A percentile compares a stretch with the other conserved stretches of the same genome.
phyloP scores from a whole-genome alignment of 1,284 basidiomycete species.

The Violaceomyces palustris region DNA sequence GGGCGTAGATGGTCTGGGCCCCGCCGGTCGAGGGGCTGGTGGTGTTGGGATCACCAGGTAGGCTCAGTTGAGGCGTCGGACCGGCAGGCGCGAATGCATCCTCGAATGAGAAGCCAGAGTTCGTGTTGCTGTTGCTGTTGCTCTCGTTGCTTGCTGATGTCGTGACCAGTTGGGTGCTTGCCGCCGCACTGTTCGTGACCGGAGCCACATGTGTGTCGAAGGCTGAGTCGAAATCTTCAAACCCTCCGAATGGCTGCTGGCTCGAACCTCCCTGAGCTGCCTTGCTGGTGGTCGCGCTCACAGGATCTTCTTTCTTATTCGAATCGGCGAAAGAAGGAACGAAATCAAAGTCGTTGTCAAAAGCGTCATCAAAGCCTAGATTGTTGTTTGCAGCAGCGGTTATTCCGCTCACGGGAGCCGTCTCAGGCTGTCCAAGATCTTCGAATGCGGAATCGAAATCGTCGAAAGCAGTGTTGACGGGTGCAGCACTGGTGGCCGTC shows the following conservation, averaged over 20 bases:
- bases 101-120: slow-evolving; percentile 41
- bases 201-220: slow-evolving; percentile 14
- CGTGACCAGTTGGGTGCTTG: neutral
- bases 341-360: slow-evolving; percentile 47
- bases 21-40: slow-evolving; percentile 2
- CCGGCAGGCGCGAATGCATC: slow-evolving; percentile 36
- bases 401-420: too few species aligned
- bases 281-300: too few species aligned
- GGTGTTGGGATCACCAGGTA: neutral
- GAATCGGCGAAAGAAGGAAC: slow-evolving; percentile 44
- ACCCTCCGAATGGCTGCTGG: too few species aligned
- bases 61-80: slow-evolving; percentile 4
- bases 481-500: neutral
- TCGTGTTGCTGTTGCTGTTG: slow-evolving; percentile 11
- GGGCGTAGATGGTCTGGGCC: slow-evolving; percentile 17
- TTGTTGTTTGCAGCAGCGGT: neutral
- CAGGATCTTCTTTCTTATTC: too few species aligned
- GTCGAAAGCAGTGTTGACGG: slow-evolving; percentile 23
- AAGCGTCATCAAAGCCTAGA: slow-evolving; percentile 41
- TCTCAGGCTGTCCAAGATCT: slow-evolving; percentile 38
- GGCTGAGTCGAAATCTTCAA: slow-evolving; percentile 40
- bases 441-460: slow-evolving; percentile 51
- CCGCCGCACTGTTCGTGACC: neutral
- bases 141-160: neutral
- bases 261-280: too few species aligned